These are phyloP conservation scores for Aurinia saxatilis DNA, from an alignment of 345 rosid genomes.

Conservation along the genomic window DNA sequence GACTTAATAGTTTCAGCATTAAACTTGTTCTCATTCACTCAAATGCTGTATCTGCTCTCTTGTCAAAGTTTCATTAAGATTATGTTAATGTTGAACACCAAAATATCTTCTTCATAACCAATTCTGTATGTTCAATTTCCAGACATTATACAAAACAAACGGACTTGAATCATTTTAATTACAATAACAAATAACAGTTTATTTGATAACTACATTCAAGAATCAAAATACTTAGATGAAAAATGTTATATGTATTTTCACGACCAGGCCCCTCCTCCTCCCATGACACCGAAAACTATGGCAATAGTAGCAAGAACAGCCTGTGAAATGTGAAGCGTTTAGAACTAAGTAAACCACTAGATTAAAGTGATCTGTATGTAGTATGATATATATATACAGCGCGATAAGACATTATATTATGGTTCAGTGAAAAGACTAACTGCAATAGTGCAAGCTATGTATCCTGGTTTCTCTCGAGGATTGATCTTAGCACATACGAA, in stretches of 20 bases:
- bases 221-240: background rate
- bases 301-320: slow-evolving; percentile 20
- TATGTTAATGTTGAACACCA: too few species aligned
- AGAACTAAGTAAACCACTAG: background rate
- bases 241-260: background rate
- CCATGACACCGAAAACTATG: slow-evolving; percentile 8
- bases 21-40: too few species aligned
- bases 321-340: background rate
- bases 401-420: background rate
- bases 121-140: background rate
- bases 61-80: too few species aligned
- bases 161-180: background rate
- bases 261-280: slow-evolving; percentile 16
- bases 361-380: too few species aligned
- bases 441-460: slow-evolving; percentile 62
- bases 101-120: too few species aligned
- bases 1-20: too few species aligned
- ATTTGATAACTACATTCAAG: background rate
- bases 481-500: slow-evolving; percentile 49
- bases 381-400: background rate
- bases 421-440: slow-evolving; percentile 37
- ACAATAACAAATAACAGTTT: background rate
- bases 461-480: slow-evolving; percentile 77
- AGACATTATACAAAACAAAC: background rate
- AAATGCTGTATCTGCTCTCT: too few species aligned